A percentile compares a stretch with the other conserved stretches of the same genome.
Evolutionary conservation across 1,284 basidiomycete species (phyloP).

Genomic region (Cerrena zonata): DNA sequence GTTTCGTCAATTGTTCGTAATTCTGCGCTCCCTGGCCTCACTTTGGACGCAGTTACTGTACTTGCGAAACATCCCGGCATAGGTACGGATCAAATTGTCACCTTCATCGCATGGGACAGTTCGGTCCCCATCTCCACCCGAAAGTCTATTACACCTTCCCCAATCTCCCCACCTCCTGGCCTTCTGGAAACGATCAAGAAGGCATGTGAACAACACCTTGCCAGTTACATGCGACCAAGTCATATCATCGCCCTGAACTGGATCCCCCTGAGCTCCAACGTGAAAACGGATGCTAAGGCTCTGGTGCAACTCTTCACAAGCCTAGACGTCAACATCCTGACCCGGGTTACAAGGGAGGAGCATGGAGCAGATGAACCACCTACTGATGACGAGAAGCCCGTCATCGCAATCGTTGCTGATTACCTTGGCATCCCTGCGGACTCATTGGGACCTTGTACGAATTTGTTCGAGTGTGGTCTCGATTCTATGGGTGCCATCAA

Average conservation of each 20-base stretch:
- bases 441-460: conserved; percentile 18
- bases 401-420: conserved; percentile 15
- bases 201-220: conserved; percentile 37
- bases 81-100: conserved; percentile 41
- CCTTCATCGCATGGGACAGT: conserved; percentile 40
- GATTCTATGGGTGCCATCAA: conserved; percentile 40
- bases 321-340: conserved; percentile 27
- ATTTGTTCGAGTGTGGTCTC: conserved; percentile 42
- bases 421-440: conserved; percentile 13
- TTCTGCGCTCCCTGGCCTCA: conserved; percentile 27
- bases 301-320: conserved; percentile 34
- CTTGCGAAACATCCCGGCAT: conserved; percentile 44
- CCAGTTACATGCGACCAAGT: conserved; percentile 48
- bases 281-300: conserved; percentile 42
- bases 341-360: conserved; percentile 1
- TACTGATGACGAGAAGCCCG: conserved; percentile 13
- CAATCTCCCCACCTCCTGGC: conserved; percentile 26
- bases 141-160: conserved; percentile 31
- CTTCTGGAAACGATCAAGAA: conserved; percentile 31
- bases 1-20: conserved; percentile 44
- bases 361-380: background rate
- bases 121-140: conserved; percentile 32
- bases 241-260: conserved; percentile 44
- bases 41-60: conserved; percentile 39
- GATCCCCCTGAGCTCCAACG: conserved; percentile 44